Percentiles rank a stretch among this genome's conserved stretches.
phyloP scores from a whole-genome alignment of 2,329 filamentous ascomycete species.

The Paracorniculantispora psalliotae region DNA sequence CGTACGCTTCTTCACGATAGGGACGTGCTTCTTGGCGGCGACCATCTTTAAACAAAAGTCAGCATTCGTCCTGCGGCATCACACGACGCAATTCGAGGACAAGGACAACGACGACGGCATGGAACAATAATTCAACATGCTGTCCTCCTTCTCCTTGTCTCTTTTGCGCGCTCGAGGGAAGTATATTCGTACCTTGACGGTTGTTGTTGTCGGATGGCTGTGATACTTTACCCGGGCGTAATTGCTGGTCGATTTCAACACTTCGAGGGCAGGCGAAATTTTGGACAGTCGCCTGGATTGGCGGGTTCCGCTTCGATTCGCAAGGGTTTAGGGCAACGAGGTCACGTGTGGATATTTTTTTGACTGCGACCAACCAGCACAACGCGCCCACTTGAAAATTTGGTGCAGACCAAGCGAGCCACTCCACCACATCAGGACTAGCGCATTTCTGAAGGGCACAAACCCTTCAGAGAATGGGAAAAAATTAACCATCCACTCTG shows the following conservation, averaged over 20 bases:
- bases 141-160: background rate
- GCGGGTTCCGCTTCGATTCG: background rate
- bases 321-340: slow-evolving; percentile 9
- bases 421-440: background rate
- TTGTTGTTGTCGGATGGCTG: slow-evolving; percentile 15
- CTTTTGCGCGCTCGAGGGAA: background rate
- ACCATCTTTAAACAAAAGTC: slow-evolving; percentile 66
- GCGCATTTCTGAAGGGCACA: slow-evolving; percentile 10
- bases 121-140: slow-evolving; percentile 1
- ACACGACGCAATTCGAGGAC: background rate
- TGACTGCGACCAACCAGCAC: background rate
- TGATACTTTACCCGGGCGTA: slow-evolving; percentile 12
- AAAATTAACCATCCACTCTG: background rate
- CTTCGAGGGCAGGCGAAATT: slow-evolving; percentile 7
- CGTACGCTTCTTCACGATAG: slow-evolving; percentile 99
- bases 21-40: slow-evolving; percentile 98
- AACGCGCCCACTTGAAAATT: background rate
- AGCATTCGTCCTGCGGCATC: slow-evolving; percentile 16
- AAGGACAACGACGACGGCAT: background rate
- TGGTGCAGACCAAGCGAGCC: background rate
- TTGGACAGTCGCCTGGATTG: slow-evolving; percentile 4
- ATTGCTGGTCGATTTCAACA: slow-evolving; percentile 8
- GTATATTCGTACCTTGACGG: slow-evolving; percentile 11
- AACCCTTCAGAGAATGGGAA: slow-evolving; percentile 9
- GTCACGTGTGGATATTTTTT: background rate